Base-by-base conservation (phyloP, 129 eudicot species). In the Saussurea involucrata region DNA sequence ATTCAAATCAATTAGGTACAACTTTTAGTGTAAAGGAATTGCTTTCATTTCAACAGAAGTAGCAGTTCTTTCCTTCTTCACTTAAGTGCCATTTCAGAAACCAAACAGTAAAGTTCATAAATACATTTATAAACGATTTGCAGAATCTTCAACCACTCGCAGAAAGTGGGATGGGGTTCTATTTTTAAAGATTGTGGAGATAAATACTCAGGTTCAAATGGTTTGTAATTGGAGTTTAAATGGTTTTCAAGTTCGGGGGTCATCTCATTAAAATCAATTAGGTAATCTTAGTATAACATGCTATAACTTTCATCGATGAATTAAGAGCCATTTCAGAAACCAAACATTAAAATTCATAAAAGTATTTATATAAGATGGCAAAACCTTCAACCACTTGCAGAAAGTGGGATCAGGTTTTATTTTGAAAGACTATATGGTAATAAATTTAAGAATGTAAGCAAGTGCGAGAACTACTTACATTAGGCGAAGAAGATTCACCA, bases 401-500 rank as follows among this genome's bases (percentile, higher is more conserved):
- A 60, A 21, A 22, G 25, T 18, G 65, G 65, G 65, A 8, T 25
- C 28, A 11, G 25, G 8, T 60, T 60, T 10, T 60, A 60, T 20
- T 60, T 60, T 22, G 15, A 60, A 60, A 60, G 25, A 53, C 8
- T 60, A 24, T 33, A 68, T 34, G 40, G 24, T 36, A 40, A 13
- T 32, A 69, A 42, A 60, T 5, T 25, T n/a, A 78, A 58, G 46
- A 21, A 36, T 25, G 18, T 27, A 61, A 11, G 34, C 9, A 29
- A 15, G 13, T 20, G 7, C 4, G 67, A 67, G 66, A 84, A 53
- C 20, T 64, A 66, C 84, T 25, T 85, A 91, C 94, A 74, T 84
- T 79, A 34, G 71, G 55, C 37, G 88, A 82, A 21, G 88, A 40
- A 60, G 90, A 63, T 82, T 89, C 95, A 15, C 95, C 95, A 20